Conservation (phyloP, 208 protist genomes). For the Leishmania mexicana region DNA sequence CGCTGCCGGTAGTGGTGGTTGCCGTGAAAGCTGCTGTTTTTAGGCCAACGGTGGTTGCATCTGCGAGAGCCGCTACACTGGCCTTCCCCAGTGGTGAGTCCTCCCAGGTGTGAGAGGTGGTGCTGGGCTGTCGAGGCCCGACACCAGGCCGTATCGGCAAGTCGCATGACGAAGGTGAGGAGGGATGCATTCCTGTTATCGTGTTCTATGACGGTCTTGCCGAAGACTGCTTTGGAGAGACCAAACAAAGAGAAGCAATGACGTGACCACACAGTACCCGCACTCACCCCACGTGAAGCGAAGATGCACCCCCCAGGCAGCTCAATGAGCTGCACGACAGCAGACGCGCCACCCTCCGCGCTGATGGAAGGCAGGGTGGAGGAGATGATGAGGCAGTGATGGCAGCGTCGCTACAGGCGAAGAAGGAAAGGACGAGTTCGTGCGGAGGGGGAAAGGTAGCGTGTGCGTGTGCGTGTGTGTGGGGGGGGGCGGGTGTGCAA, state of each 20-base stretch:
- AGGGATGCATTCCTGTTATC: not conserved
- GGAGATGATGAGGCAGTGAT: not conserved
- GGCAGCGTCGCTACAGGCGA: not conserved
- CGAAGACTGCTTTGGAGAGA: not conserved
- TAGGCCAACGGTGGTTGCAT: not conserved
- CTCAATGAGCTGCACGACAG: not conserved
- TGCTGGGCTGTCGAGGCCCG: constrained; percentile 8
- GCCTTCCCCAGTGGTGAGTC: not conserved
- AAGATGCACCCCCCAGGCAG: not conserved
- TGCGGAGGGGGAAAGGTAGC: not conserved
- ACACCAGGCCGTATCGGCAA: not conserved
- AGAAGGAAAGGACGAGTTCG: not conserved
- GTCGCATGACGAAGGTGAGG: not conserved
- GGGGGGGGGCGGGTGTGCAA: not conserved
- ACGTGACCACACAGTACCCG: not conserved
- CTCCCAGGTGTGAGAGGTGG: not conserved
- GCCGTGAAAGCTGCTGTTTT: not conserved
- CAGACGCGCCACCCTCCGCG: not conserved
- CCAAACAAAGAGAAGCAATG: not conserved
- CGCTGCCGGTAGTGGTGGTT: not conserved
- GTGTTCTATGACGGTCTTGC: not conserved
- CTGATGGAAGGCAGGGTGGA: not conserved
- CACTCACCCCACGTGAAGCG: not conserved
- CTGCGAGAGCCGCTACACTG: too few species aligned
- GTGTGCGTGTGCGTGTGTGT: too few species aligned